phyloP scores from a whole-genome alignment of 768 basidiomycete genomes.

The Serendipita sp. region DNA sequence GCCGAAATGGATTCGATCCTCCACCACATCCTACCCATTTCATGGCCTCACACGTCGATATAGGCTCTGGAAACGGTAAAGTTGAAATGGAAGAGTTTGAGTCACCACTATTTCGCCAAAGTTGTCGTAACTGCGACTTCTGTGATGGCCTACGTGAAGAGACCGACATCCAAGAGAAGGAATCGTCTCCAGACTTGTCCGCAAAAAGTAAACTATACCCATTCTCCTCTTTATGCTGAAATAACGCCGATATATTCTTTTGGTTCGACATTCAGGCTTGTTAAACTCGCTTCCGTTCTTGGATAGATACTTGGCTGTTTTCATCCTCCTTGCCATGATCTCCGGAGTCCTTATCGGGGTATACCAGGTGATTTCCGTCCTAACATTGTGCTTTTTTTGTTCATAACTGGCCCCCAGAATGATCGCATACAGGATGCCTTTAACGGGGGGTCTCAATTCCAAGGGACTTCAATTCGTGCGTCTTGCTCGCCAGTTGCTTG shows the following conservation, averaged over 20 bases:
- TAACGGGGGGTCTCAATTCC: conserved; percentile 36
- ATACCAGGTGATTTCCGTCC: conserved; percentile 18
- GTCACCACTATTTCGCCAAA: neutral
- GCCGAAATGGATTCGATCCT: no score
- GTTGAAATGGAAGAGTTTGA: neutral
- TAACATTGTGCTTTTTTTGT: no score
- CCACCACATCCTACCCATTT: no score
- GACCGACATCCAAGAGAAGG: neutral
- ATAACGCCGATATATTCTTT: neutral
- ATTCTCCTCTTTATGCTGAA: neutral
- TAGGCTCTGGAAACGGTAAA: no score
- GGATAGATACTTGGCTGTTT: conserved; percentile 46
- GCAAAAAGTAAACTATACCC: no score
- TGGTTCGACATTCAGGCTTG: conserved; percentile 6
- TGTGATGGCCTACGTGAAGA: neutral
- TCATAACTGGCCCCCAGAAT: conserved; percentile 15
- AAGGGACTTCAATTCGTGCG: conserved; percentile 66
- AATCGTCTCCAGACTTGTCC: neutral
- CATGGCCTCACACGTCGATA: no score
- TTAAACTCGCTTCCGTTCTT: conserved; percentile 26
- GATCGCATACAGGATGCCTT: conserved; percentile 43
- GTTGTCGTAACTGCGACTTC: neutral
- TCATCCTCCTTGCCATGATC: conserved; percentile 58
- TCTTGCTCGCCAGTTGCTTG: conserved; percentile 8
- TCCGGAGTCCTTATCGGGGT: conserved; percentile 59